These are phyloP conservation scores for Solanum lycopersicoides DNA, from an alignment of 257 asterid genomes.

Conservation along the genomic window DNA sequence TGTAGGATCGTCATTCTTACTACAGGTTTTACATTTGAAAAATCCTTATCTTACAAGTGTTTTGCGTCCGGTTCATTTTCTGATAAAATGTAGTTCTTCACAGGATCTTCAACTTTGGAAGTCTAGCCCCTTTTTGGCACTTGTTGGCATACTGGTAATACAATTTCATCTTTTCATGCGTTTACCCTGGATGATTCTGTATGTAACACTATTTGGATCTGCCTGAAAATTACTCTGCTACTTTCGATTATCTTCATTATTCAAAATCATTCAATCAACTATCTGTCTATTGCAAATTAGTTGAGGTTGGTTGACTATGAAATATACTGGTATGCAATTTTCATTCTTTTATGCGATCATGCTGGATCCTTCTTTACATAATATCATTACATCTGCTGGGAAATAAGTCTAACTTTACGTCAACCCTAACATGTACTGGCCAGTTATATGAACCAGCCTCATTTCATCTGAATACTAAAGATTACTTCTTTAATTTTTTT, in stretches of 20 bases:
- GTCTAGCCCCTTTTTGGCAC: slow-evolving; percentile 57
- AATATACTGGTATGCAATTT: not conserved
- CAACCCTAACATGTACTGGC: not conserved
- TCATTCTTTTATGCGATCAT: not conserved
- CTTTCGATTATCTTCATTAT: not conserved
- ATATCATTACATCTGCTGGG: not conserved
- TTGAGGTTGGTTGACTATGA: not conserved
- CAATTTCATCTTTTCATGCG: not conserved
- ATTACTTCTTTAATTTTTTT: not conserved
- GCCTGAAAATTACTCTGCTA: not conserved
- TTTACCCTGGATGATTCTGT: not conserved
- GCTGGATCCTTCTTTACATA: not conserved
- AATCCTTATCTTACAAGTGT: not conserved
- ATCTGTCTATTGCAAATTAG: not conserved
- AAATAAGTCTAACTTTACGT: not conserved
- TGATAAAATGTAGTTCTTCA: not conserved
- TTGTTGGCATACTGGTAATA: slow-evolving; percentile 71
- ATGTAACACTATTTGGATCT: not conserved
- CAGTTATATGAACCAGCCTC: not conserved
- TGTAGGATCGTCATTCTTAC: slow-evolving; percentile 54
- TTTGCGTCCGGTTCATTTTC: not conserved
- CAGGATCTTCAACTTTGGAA: slow-evolving; percentile 64
- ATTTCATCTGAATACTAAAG: not conserved
- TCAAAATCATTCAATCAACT: not conserved
- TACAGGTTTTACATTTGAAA: slow-evolving; percentile 41